Evolutionary conservation across 2,329 filamentous ascomycete genomes (phyloP).

Genomic region (Aaosphaeria arxii): DNA sequence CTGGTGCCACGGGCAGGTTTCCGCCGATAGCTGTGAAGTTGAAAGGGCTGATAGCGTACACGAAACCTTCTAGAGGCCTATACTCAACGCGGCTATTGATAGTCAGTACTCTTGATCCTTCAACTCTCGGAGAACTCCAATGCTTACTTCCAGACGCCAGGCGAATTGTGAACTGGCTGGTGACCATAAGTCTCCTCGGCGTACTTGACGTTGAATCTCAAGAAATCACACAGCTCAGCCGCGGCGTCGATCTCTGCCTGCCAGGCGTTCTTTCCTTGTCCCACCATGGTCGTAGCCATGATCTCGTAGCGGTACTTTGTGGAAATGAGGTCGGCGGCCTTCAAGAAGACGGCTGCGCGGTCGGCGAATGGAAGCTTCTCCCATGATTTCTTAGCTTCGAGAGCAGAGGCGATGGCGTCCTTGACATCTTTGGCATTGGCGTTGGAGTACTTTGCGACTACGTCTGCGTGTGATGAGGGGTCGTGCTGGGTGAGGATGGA

Average conservation of each 20-base stretch:
- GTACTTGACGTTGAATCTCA: slow-evolving; percentile 89
- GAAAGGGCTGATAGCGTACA: slow-evolving; percentile 92
- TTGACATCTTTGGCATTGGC: slow-evolving; percentile 74
- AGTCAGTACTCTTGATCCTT: slow-evolving; percentile 13
- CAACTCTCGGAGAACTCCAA: background rate
- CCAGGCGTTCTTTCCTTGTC: slow-evolving; percentile 98
- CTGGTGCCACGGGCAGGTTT: slow-evolving; percentile 79
- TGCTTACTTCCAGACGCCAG: slow-evolving; percentile 78
- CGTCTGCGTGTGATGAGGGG: slow-evolving; percentile 73
- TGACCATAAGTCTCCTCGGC: slow-evolving; percentile 86
- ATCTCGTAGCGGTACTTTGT: slow-evolving; percentile 95
- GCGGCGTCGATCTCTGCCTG: slow-evolving; percentile 98
- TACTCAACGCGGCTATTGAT: slow-evolving; percentile 69
- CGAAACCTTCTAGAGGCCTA: slow-evolving; percentile 87
- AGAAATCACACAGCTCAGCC: slow-evolving; percentile 87
- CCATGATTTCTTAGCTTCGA: slow-evolving; percentile 85
- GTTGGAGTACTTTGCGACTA: slow-evolving; percentile 80
- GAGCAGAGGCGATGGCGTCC: slow-evolving; percentile 76
- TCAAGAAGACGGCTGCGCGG: slow-evolving; percentile 88
- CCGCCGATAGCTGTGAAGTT: slow-evolving; percentile 96
- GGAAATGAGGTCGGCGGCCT: slow-evolving; percentile 86
- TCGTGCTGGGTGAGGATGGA: slow-evolving; percentile 70
- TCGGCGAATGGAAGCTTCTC: slow-evolving; percentile 84
- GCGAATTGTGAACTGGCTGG: slow-evolving; percentile 79
- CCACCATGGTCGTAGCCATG: slow-evolving; percentile 93